Evolutionary conservation across 768 basidiomycete genomes (phyloP).

Genomic region (Artomyces pyxidatus): DNA sequence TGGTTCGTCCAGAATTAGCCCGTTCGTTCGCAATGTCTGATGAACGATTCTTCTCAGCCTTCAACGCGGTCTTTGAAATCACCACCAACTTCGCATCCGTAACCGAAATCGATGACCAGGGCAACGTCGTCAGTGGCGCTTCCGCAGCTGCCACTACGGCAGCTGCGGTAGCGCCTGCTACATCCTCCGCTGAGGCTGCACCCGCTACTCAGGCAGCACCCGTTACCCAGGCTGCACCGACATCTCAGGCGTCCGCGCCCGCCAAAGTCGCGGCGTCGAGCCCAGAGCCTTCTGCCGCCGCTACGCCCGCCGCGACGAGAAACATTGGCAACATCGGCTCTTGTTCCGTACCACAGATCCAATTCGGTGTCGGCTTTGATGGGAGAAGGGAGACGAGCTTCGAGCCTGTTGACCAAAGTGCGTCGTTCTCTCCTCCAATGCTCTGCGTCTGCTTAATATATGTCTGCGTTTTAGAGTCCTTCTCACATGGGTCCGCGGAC

Average conservation of each 20-base stretch:
- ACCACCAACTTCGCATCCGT: slow-evolving; percentile 42
- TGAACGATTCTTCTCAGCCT: slow-evolving; percentile 22
- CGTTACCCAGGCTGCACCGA: too few relatives aligned
- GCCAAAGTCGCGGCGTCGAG: too few relatives aligned
- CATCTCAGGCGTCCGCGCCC: too few relatives aligned
- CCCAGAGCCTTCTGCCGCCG: slow-evolving; percentile 9
- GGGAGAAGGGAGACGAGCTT: slow-evolving; percentile 45
- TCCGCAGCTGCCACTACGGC: neutral
- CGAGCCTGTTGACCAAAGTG: slow-evolving; percentile 38
- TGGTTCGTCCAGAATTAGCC: slow-evolving; percentile 4
- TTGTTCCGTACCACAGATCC: slow-evolving; percentile 46
- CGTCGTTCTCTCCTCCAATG: neutral
- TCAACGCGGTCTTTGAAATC: slow-evolving; percentile 52
- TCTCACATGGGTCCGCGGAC: slow-evolving; percentile 47
- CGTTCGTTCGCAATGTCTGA: neutral
- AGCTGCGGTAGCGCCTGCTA: neutral
- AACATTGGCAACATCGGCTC: slow-evolving; percentile 27
- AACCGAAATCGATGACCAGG: slow-evolving; percentile 37
- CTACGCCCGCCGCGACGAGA: slow-evolving; percentile 3
- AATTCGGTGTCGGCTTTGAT: slow-evolving; percentile 48
- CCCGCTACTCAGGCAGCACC: too few relatives aligned
- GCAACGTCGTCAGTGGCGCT: slow-evolving; percentile 20
- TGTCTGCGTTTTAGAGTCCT: slow-evolving; percentile 22
- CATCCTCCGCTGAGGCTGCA: neutral
- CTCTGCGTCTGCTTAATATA: slow-evolving; percentile 28